These are phyloP conservation scores for Cardamine resedifolia DNA, from an alignment of 345 rosid species.

Conservation along the genomic window DNA sequence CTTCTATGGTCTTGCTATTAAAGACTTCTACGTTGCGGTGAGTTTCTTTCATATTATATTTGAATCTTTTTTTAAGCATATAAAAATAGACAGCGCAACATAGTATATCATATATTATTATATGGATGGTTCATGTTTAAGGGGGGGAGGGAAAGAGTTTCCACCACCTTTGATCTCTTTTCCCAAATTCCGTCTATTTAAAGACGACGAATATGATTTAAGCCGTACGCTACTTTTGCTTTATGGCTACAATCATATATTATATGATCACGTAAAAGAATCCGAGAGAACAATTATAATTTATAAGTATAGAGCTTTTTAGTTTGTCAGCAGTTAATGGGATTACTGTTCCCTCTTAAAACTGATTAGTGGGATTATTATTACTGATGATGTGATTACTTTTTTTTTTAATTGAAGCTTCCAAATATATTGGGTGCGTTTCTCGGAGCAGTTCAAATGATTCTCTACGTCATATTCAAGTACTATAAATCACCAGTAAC, in stretches of 20 bases:
- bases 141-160: slow-evolving; percentile 17
- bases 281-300: neutral
- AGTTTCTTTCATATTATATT: slow-evolving; percentile 19
- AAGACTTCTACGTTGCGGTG: slow-evolving; percentile 51
- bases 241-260: slow-evolving; percentile 28
- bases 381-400: slow-evolving; percentile 9
- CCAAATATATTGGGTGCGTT: slow-evolving; percentile 55
- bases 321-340: slow-evolving; percentile 14
- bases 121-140: slow-evolving; percentile 23
- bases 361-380: neutral
- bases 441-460: slow-evolving; percentile 57
- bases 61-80: neutral
- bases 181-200: slow-evolving; percentile 21
- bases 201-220: slow-evolving; percentile 19
- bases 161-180: slow-evolving; percentile 24
- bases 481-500: slow-evolving; percentile 36
- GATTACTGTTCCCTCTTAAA: slow-evolving; percentile 7
- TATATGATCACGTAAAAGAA: slow-evolving; percentile 27
- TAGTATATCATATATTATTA: slow-evolving; percentile 24
- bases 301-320: neutral
- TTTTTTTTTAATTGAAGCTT: slow-evolving; percentile 33
- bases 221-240: slow-evolving; percentile 34
- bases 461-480: slow-evolving; percentile 46
- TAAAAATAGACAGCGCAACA: slow-evolving; percentile 26
- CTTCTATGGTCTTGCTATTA: slow-evolving; percentile 51